Evolutionary conservation across 2,329 filamentous ascomycete species (phyloP).

Genomic region (Talaromyces sp.): DNA sequence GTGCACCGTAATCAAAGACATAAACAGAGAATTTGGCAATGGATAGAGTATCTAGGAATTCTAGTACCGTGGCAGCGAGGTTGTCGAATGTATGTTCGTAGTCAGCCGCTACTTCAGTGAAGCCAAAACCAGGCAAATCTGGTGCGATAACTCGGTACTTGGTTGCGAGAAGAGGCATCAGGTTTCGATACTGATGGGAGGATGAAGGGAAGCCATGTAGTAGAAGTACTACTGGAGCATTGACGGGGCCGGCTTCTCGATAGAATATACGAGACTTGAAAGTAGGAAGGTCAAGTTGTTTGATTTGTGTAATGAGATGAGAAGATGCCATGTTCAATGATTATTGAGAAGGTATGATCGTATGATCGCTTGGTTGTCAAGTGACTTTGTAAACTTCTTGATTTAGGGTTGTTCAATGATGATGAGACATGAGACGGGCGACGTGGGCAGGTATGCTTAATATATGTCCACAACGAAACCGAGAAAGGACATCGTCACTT

Average conservation of each 20-base stretch:
- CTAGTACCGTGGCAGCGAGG: conserved; percentile 45
- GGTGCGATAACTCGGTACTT: conserved; percentile 50
- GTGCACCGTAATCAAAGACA: conserved; percentile 61
- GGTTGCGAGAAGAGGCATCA: conserved; percentile 41
- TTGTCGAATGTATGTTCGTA: conserved; percentile 54
- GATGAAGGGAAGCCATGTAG: conserved; percentile 47
- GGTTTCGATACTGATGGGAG: conserved; percentile 42
- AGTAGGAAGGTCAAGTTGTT: neutral
- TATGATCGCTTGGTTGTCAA: neutral
- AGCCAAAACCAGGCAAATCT: conserved; percentile 57
- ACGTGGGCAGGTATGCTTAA: neutral
- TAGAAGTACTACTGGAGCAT: conserved; percentile 39
- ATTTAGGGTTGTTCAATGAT: neutral
- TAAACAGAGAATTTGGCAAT: conserved; percentile 51
- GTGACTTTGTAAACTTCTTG: neutral
- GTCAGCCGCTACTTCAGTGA: conserved; percentile 45
- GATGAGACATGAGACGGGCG: neutral
- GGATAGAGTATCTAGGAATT: conserved; percentile 46
- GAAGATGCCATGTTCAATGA: neutral
- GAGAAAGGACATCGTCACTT: too few species aligned
- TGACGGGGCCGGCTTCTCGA: conserved; percentile 29
- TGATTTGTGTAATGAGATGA: neutral
- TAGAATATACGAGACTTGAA: conserved; percentile 32
- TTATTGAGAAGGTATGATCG: neutral
- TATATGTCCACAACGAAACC: neutral